These are phyloP conservation scores for Xylaria flabelliformis DNA, from an alignment of 495 filamentous ascomycete species.

Conservation along the genomic window DNA sequence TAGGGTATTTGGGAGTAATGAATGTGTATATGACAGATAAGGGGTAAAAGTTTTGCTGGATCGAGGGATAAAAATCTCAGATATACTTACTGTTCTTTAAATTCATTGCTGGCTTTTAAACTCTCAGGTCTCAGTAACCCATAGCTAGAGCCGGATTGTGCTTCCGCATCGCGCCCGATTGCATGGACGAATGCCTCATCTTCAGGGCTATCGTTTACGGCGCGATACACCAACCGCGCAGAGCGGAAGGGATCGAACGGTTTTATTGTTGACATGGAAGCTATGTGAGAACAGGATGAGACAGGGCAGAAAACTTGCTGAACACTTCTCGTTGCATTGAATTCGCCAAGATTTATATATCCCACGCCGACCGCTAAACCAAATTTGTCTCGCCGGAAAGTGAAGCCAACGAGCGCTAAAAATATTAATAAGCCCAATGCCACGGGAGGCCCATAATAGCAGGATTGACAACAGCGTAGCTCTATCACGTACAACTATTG, in stretches of 20 bases:
- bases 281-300: background rate
- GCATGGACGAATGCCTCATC: conserved; percentile 42
- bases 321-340: background rate
- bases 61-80: background rate
- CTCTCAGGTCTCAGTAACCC: conserved; percentile 36
- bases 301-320: background rate
- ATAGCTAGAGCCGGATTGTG: conserved; percentile 35
- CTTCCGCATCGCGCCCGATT: conserved; percentile 37
- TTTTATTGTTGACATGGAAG: conserved; percentile 24
- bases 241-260: conserved; percentile 40
- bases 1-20: background rate
- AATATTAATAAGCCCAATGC: background rate
- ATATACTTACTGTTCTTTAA: conserved; percentile 30
- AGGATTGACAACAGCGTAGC: background rate
- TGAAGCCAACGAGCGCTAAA: background rate
- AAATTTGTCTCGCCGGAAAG: conserved; percentile 24
- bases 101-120: conserved; percentile 24
- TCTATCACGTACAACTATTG: background rate
- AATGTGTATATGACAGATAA: background rate
- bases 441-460: background rate
- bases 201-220: conserved; percentile 39
- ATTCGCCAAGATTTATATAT: conserved; percentile 12
- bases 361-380: conserved; percentile 22
- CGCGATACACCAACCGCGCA: conserved; percentile 45
- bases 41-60: background rate